Evolutionary conservation across 1,284 basidiomycete species (phyloP), one percentile per base, ranked within the genome.

Genomic region (Cerrena zonata): DNA sequence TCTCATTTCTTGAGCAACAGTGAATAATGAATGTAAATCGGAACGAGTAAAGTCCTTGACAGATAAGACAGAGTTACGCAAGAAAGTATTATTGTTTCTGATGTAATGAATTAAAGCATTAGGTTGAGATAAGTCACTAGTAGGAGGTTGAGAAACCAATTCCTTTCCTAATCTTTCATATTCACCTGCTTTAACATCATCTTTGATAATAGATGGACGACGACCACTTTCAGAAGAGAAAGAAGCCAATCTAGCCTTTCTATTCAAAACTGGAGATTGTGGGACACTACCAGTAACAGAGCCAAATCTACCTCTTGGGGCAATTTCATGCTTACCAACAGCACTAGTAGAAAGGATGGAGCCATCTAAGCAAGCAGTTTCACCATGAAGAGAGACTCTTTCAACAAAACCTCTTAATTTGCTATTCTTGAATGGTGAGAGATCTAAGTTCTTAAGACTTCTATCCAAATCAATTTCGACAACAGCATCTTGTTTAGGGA

Each of bases 1-100:
- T 48, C 93, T 87, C 92, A 99, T 95, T 72, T 99, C 96, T 60
- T 93, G 89, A 1, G 96, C 95, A 44, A 98, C 75, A 52, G 91
- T 86, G 76, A 99, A 99, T 39, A 99, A 81, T 53, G 91, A 87
- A 66, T 99, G 91, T 51, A 98, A 77, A 62, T 99, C 95, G 44
- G 87, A 82, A 55, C 91, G 85, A 39, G 77, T 84, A 69, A 99
- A 95, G 64, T 97, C 94, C 68, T 93, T 94, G 58, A 98, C 94
- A 0, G 91, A 87, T 15, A 99, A 80, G 55, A 99, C 94, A 69
- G 98, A 92, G 46, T 92, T 86, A 51, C 92, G 82, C 58, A 87
- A 73, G 80, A 91, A 87, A 21, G 89, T 78, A 4, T 85, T 82
- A 58, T n/a, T n/a, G n/a, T n/a, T n/a, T n/a, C n/a, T 85, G 82